A percentile compares a stretch with the other conserved stretches of the same genome.
phyloP scores from a whole-genome alignment of 139 green algal species.

The Haematococcus lacustris region DNA sequence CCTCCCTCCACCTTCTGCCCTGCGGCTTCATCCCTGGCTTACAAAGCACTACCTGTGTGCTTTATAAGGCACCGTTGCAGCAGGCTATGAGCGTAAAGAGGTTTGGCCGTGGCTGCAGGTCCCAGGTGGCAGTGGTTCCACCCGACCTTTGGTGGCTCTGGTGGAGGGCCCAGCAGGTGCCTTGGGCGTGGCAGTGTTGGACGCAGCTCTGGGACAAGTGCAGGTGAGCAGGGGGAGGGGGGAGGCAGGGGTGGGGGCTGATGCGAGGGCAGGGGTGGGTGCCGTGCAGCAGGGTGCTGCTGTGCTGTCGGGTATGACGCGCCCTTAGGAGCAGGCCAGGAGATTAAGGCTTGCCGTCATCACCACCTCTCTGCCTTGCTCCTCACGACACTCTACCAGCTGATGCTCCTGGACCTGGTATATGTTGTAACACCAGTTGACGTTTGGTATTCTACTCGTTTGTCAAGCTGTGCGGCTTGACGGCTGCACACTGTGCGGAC shows the following conservation, averaged over 20 bases:
- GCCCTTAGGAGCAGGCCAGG: background rate
- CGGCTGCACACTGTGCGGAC: too few relatives aligned
- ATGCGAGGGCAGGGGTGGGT: background rate
- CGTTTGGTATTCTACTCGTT: too few relatives aligned
- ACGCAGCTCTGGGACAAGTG: background rate
- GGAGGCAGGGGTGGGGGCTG: background rate
- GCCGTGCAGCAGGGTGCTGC: constrained; percentile 1
- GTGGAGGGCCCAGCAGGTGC: background rate
- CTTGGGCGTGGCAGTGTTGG: background rate
- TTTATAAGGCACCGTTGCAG: too few relatives aligned
- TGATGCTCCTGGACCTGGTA: background rate
- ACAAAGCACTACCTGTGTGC: too few relatives aligned
- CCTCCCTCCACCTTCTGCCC: too few relatives aligned
- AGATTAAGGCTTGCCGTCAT: background rate
- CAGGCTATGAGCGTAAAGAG: too few relatives aligned
- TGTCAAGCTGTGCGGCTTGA: too few relatives aligned
- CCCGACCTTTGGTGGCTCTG: background rate
- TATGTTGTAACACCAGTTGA: too few relatives aligned
- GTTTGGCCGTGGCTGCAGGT: too few relatives aligned
- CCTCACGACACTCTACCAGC: background rate
- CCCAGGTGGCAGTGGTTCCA: too few relatives aligned
- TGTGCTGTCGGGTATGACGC: background rate
- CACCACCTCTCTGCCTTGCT: background rate
- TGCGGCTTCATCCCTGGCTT: too few relatives aligned
- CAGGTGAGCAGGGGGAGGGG: background rate